Percentiles rank a stretch among this genome's conserved stretches.
These are phyloP conservation scores for Vaccinium vitisidaea DNA, from an alignment of 148 eudicot genomes.

Conservation along the genomic window DNA sequence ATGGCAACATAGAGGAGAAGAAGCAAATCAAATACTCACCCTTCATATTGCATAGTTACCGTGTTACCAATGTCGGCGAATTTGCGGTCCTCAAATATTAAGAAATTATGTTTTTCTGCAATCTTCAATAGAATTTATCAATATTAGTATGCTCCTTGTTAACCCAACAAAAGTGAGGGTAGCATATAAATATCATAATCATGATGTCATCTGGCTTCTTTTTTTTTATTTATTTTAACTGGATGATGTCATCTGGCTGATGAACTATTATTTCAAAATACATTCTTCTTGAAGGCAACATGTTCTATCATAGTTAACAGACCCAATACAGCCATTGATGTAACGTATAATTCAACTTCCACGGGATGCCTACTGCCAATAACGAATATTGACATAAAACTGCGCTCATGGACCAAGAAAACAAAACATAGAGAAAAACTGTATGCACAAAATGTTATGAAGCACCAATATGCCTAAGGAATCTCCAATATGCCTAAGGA, in stretches of 20 bases:
- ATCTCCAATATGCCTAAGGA: neutral
- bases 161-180: neutral
- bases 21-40: slow-evolving; percentile 41
- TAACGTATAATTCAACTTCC: neutral
- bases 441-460: too few species aligned
- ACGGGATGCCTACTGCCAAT: neutral
- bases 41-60: slow-evolving; percentile 92
- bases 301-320: neutral
- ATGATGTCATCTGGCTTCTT: too few species aligned
- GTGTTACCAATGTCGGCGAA: slow-evolving; percentile 99
- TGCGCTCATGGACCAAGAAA: neutral
- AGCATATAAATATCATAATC: slow-evolving; percentile 1
- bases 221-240: too few species aligned
- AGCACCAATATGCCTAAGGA: neutral
- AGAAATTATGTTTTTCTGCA: slow-evolving; percentile 90
- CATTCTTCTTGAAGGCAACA: neutral
- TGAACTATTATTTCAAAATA: neutral
- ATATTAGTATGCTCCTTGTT: neutral
- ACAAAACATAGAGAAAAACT: neutral
- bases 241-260: neutral
- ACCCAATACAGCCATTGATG: neutral
- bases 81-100: slow-evolving; percentile 92
- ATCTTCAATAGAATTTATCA: slow-evolving; percentile 46
- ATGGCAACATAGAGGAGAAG: neutral
- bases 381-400: neutral